phyloP scores from a whole-genome alignment of 1,284 basidiomycete genomes.

The Trametes pubescens region DNA sequence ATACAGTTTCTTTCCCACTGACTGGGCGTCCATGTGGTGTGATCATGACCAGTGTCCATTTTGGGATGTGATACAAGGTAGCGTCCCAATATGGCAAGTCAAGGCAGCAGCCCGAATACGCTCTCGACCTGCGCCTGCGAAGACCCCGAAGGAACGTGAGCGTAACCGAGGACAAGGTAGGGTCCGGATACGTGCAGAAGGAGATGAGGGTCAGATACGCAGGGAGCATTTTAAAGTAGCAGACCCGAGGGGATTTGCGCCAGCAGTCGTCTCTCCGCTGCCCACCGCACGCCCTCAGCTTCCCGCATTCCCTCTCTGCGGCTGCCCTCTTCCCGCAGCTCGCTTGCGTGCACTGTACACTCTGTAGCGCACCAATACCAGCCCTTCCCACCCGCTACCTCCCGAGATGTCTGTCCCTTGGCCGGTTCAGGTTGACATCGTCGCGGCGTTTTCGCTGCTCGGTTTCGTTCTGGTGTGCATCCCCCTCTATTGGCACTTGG shows the following conservation, averaged over 20 bases:
- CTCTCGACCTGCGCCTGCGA: slow-evolving; percentile 12
- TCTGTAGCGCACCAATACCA: slow-evolving; percentile 26
- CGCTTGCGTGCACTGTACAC: slow-evolving; percentile 27
- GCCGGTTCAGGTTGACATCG: slow-evolving; percentile 30
- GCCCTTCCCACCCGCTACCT: background rate
- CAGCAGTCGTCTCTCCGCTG: slow-evolving; percentile 36
- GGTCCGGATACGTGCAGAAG: slow-evolving; percentile 44
- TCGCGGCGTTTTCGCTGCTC: slow-evolving; percentile 32
- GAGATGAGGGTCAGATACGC: slow-evolving; percentile 15
- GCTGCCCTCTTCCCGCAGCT: slow-evolving; percentile 11
- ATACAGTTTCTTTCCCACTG: slow-evolving; percentile 24
- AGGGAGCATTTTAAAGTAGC: slow-evolving; percentile 31
- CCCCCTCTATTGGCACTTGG: slow-evolving; percentile 67
- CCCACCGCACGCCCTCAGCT: slow-evolving; percentile 24
- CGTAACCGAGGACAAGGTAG: slow-evolving; percentile 46
- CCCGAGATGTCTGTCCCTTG: slow-evolving; percentile 30
- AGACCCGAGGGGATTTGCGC: slow-evolving; percentile 12
- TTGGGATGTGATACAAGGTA: too few species aligned
- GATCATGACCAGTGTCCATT: too few species aligned
- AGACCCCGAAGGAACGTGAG: slow-evolving; percentile 16
- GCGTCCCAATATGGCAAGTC: too few species aligned
- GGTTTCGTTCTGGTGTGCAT: slow-evolving; percentile 41
- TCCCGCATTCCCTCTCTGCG: slow-evolving; percentile 24
- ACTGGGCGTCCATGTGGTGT: slow-evolving; percentile 4
- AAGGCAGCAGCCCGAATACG: too few species aligned